Conservation (phyloP, 208 protist genomes). For the Borovskyia barvae region DNA sequence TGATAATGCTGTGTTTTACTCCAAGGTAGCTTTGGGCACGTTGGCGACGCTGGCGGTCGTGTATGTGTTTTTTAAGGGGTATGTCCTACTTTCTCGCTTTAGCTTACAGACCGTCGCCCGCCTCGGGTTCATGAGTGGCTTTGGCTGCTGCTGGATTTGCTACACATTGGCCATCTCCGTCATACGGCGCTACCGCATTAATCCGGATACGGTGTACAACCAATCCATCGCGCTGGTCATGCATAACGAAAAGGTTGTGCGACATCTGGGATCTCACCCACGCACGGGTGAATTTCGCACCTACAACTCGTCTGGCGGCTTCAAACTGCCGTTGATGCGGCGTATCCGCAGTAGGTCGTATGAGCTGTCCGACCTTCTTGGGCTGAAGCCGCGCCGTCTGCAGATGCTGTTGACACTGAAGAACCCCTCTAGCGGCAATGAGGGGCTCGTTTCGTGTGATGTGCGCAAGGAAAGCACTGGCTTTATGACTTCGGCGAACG, state of each 20-base stretch:
- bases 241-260: conserved; percentile 71
- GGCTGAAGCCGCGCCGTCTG: conserved; percentile 70
- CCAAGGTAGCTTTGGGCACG: conserved; percentile 48
- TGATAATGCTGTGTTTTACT: conserved; percentile 82
- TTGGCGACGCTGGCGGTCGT: conserved; percentile 34
- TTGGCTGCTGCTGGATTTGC: conserved; percentile 59
- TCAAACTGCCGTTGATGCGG: conserved; percentile 78
- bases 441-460: conserved; percentile 83
- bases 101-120: conserved; percentile 79
- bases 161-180: conserved; percentile 58
- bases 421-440: conserved; percentile 52
- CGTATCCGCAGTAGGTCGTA: conserved; percentile 86
- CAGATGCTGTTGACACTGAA: conserved; percentile 90
- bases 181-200: conserved; percentile 67
- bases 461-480: conserved; percentile 75
- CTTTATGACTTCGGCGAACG: conserved; percentile 66
- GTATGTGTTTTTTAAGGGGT: conserved; percentile 81
- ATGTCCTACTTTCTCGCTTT: conserved; percentile 66
- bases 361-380: conserved; percentile 78
- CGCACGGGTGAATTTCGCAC: conserved; percentile 84
- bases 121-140: conserved; percentile 79
- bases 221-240: conserved; percentile 87
- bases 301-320: conserved; percentile 73
- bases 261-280: conserved; percentile 76
- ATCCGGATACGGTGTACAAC: conserved; percentile 87